Base-by-base conservation (phyloP, 176 grass and related monocot genomes). In the Rhynchospora breviuscula region DNA sequence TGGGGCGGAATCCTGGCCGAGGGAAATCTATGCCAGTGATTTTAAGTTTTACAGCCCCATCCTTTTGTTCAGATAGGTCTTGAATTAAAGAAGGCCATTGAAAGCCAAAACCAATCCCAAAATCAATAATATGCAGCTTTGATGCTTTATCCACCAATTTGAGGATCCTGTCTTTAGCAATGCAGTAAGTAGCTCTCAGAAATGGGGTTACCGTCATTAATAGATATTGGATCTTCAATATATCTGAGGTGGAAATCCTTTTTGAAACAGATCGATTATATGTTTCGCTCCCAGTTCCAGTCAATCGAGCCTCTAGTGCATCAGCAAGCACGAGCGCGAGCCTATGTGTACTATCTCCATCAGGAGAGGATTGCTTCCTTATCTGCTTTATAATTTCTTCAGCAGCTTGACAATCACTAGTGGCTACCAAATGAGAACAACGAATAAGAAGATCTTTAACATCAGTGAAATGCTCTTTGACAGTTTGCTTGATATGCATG, bases 1-100 rank as follows among this genome's bases (percentile, higher is more conserved):
- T 59, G 0, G 86, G 86, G 31, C 81, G 81, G 25, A 88, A 88
- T 58, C 86, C 86, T 67, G 86, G 86, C 71, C 54, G 80, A 21
- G 86, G 71, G 12, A 87, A 69, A 78, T 87, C 79, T 31, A 87
- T 87, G 45, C 86, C 86, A 19, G 86, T 87, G 4, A 87, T 87
- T 23, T 78, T 66, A 29, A 87, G 86, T 63, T 66, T 87, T 78
- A 57, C 35, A 13, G 80, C 25, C 21, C 64, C 66, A 10, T 43
- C 80, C 45, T 75, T 74, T 67, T 79, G 67, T 45, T 72, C 43
- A 22, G 79, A 59, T 3, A 87, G 79, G 12, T 71, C 79, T 64
- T 83, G 86, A 43, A 87, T 87, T 11, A 87, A 67, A 74, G 57
- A 83, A 19, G 86, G 86, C 86, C 86, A 87, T 54, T 87, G 86